These are phyloP conservation scores for Pleurotus citrinopileatus DNA, from an alignment of 768 basidiomycete species.

Conservation along the genomic window DNA sequence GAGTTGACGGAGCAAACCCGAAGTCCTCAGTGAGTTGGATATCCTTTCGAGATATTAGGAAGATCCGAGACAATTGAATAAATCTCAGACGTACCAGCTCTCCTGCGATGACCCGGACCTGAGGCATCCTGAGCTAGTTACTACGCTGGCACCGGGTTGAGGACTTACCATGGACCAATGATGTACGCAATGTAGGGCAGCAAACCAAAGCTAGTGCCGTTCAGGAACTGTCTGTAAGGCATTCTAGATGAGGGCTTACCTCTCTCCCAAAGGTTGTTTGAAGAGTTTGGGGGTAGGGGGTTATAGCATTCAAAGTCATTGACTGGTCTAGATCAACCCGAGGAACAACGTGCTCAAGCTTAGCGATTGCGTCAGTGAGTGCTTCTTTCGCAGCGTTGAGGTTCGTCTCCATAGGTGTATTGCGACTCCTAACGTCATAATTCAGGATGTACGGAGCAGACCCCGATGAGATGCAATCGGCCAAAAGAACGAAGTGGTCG, in stretches of 20 bases:
- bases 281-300: conserved; percentile 72
- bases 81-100: conserved; percentile 57
- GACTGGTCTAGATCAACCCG: conserved; percentile 46
- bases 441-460: conserved; percentile 56
- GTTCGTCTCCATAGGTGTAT: conserved; percentile 82
- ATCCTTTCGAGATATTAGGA: conserved; percentile 37
- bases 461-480: conserved; percentile 47
- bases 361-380: conserved; percentile 51
- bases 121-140: conserved; percentile 7
- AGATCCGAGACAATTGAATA: conserved; percentile 11
- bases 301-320: conserved; percentile 78
- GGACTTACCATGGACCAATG: conserved; percentile 83
- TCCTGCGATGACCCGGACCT: conserved; percentile 83
- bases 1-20: conserved; percentile 83
- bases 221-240: background rate
- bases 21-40: conserved; percentile 72
- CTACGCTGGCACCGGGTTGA: background rate
- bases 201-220: conserved; percentile 71
- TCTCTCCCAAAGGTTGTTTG: conserved; percentile 83
- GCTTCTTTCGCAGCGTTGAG: conserved; percentile 56
- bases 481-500: conserved; percentile 74
- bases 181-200: conserved; percentile 82
- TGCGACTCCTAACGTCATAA: conserved; percentile 73
- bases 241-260: conserved; percentile 33
- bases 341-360: conserved; percentile 53